Percentiles rank a stretch among this genome's conserved stretches.
Conservation (phyloP, 352 stramenopile genomes). For the Phytopythium boreale region DNA sequence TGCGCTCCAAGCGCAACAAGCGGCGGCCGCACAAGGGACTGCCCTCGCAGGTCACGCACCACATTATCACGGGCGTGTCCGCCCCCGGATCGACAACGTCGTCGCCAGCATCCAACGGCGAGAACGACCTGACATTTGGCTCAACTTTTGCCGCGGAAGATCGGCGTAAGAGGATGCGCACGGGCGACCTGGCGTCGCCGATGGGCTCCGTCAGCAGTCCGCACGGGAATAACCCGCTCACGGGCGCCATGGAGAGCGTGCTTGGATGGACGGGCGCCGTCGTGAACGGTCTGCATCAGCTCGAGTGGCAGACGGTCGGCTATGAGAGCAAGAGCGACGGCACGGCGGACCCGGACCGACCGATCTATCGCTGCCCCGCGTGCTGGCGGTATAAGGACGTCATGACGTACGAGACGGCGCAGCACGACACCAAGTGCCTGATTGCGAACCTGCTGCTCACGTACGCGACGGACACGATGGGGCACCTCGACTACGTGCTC, state of each 20-base stretch:
- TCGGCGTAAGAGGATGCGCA: slow-evolving; percentile 68
- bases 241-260: slow-evolving; percentile 70
- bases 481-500: slow-evolving; percentile 71
- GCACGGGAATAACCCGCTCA: slow-evolving; percentile 39
- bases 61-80: slow-evolving; percentile 67
- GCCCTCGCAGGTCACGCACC: slow-evolving; percentile 54
- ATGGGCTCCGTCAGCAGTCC: slow-evolving; percentile 18
- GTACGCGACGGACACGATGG: slow-evolving; percentile 78
- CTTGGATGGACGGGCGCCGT: slow-evolving; percentile 69
- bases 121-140: slow-evolving; percentile 58
- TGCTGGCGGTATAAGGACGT: slow-evolving; percentile 85
- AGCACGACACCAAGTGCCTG: slow-evolving; percentile 82
- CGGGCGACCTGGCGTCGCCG: slow-evolving; percentile 13
- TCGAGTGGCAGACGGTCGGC: slow-evolving; percentile 80
- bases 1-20: slow-evolving; percentile 95
- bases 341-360: slow-evolving; percentile 60
- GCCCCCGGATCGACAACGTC: slow-evolving; percentile 67
- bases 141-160: slow-evolving; percentile 51
- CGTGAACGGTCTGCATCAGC: slow-evolving; percentile 70
- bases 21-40: slow-evolving; percentile 58
- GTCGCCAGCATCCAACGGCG: slow-evolving; percentile 62
- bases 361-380: slow-evolving; percentile 79
- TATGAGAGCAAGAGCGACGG: slow-evolving; percentile 78
- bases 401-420: slow-evolving; percentile 80
- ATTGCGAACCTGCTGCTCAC: slow-evolving; percentile 81